Percentiles rank a stretch among this genome's conserved stretches.
phyloP scores from a whole-genome alignment of 257 asterid genomes.

The Forsythia viridissima region DNA sequence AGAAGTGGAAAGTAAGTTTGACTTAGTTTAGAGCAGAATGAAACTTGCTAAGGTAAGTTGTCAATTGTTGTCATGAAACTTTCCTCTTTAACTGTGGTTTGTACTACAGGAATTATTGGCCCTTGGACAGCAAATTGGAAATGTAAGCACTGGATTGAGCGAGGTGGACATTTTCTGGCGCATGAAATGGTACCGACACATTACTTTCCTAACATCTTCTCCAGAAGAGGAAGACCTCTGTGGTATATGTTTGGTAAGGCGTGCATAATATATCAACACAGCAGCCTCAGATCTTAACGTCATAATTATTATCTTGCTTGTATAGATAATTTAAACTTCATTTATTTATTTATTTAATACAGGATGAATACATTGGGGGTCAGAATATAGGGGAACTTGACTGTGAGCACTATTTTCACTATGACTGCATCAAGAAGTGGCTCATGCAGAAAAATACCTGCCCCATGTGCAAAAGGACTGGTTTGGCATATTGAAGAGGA shows the following conservation, averaged over 20 bases:
- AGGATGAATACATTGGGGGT: conserved; percentile 15
- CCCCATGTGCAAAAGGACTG: conserved; percentile 14
- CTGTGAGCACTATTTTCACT: conserved; percentile 10
- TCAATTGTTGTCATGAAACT: neutral
- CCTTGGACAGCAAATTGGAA: neutral
- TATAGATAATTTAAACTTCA: neutral
- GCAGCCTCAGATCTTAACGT: too few relatives aligned
- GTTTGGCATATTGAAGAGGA: neutral
- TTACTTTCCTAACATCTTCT: neutral
- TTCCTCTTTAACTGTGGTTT: neutral
- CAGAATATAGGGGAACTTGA: conserved; percentile 9
- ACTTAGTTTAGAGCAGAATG: neutral
- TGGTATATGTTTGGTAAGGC: neutral
- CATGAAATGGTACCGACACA: neutral
- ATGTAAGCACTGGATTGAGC: neutral
- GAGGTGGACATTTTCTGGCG: neutral
- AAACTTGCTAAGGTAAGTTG: neutral
- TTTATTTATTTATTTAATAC: neutral
- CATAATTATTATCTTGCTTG: neutral
- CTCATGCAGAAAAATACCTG: conserved; percentile 19
- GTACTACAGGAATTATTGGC: neutral
- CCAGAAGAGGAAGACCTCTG: neutral
- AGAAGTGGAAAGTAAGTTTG: neutral
- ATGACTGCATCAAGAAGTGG: conserved; percentile 26
- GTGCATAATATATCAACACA: neutral